Evolutionary conservation across 108 stramenopile genomes (phyloP).

Genomic region (Chaetoceros tenuissimus): DNA sequence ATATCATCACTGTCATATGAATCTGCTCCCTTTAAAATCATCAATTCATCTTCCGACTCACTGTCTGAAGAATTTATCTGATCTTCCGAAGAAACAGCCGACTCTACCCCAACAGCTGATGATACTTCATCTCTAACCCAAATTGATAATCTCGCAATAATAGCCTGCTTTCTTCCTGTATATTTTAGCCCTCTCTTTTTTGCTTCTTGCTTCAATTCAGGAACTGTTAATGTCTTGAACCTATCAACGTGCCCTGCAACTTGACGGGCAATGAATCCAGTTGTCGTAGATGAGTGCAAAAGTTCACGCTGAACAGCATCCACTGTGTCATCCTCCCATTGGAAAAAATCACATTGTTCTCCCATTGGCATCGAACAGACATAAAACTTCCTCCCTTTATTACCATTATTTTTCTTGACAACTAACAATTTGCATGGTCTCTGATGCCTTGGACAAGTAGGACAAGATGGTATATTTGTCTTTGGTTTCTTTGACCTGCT

Average conservation of each 20-base stretch:
- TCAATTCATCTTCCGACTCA: conserved; percentile 14
- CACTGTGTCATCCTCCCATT: conserved; percentile 82
- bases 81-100: too few relatives aligned
- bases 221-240: conserved; percentile 60
- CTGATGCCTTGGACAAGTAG: conserved; percentile 63
- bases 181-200: conserved; percentile 41
- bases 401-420: conserved; percentile 79
- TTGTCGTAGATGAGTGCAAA: conserved; percentile 50
- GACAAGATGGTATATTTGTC: conserved; percentile 13
- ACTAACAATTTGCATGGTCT: conserved; percentile 63
- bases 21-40: conserved; percentile 3
- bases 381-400: conserved; percentile 83
- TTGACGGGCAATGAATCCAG: conserved; percentile 75
- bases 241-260: conserved; percentile 51
- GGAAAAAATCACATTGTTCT: conserved; percentile 83
- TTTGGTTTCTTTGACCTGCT: conserved; percentile 8
- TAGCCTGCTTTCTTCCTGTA: conserved; percentile 64
- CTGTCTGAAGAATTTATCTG: conserved; percentile 6
- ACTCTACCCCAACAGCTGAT: neutral
- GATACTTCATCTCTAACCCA: conserved; percentile 78
- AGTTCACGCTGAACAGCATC: conserved; percentile 48
- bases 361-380: conserved; percentile 75
- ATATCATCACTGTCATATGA: neutral
- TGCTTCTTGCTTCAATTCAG: conserved; percentile 60
- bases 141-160: conserved; percentile 62